A percentile compares a stretch with the other conserved stretches of the same genome.
phyloP scores from a whole-genome alignment of 139 green algal species.

The Chlorella vulgaris region DNA sequence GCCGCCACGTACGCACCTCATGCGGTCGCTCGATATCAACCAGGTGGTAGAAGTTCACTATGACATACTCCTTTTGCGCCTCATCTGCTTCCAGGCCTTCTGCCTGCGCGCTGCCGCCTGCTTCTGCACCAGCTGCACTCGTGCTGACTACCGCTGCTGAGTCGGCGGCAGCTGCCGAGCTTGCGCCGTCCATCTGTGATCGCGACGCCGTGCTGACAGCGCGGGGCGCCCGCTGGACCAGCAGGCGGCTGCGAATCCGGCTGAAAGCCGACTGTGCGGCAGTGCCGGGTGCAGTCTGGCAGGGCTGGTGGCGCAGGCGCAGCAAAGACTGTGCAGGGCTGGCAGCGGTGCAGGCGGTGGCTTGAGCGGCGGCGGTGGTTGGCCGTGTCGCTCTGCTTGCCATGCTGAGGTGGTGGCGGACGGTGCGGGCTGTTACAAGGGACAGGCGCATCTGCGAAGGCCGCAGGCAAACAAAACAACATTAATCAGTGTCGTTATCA shows the following conservation, averaged over 20 bases:
- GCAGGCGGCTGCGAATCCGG: background rate
- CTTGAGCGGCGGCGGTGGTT: background rate
- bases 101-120: too few relatives aligned
- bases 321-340: background rate
- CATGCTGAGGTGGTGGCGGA: background rate
- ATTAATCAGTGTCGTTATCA: background rate
- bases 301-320: background rate
- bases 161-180: too few relatives aligned
- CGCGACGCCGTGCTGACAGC: too few relatives aligned
- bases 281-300: too few relatives aligned
- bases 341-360: background rate
- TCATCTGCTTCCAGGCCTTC: too few relatives aligned
- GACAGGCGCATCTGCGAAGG: background rate
- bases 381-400: background rate
- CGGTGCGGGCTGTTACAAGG: background rate
- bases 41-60: conserved; percentile 98
- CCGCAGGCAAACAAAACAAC: background rate
- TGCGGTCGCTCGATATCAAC: conserved; percentile 72
- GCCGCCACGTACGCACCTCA: conserved; percentile 57
- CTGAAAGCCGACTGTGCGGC: too few relatives aligned
- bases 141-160: too few relatives aligned
- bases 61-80: conserved; percentile 42
- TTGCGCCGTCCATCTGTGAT: too few relatives aligned
- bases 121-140: too few relatives aligned
- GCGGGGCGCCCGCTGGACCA: background rate